These are phyloP conservation scores for Artemisia tridentata DNA, from an alignment of 129 eudicot genomes.

Conservation along the genomic window DNA sequence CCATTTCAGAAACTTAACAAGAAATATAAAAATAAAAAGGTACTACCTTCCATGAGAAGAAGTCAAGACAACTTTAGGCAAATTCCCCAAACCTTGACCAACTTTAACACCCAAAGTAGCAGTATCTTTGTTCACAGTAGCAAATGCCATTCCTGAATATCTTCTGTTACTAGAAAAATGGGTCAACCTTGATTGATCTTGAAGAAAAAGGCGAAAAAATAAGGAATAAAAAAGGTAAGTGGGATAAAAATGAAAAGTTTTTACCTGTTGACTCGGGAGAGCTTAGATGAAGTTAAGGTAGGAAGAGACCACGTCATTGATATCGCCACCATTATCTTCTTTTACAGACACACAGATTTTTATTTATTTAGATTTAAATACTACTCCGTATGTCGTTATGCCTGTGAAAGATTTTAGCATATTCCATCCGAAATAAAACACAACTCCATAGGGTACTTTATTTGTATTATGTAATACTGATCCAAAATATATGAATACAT, in stretches of 20 bases:
- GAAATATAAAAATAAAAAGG: no score
- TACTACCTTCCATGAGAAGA: constrained; percentile 83
- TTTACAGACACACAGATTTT: no score
- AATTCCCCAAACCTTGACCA: constrained; percentile 70
- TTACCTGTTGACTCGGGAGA: constrained; percentile 61
- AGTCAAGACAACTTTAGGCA: constrained; percentile 78
- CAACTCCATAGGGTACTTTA: no score
- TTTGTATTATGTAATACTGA: no score
- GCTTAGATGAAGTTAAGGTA: constrained; percentile 46
- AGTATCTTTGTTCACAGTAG: constrained; percentile 43
- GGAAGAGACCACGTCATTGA: constrained; percentile 57
- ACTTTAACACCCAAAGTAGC: constrained; percentile 51
- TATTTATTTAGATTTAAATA: no score
- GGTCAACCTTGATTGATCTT: neutral
- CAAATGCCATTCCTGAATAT: constrained; percentile 51
- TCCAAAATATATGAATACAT: no score
- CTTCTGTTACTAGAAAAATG: constrained; percentile 7
- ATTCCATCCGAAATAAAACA: neutral
- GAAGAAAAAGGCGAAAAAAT: neutral
- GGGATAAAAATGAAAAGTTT: no score
- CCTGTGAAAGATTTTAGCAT: neutral
- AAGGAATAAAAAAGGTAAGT: neutral
- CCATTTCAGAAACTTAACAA: neutral
- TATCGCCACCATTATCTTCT: constrained; percentile 41
- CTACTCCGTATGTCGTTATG: neutral